phyloP scores from a whole-genome alignment of 2,329 filamentous ascomycete species.

The Cadophora malorum region DNA sequence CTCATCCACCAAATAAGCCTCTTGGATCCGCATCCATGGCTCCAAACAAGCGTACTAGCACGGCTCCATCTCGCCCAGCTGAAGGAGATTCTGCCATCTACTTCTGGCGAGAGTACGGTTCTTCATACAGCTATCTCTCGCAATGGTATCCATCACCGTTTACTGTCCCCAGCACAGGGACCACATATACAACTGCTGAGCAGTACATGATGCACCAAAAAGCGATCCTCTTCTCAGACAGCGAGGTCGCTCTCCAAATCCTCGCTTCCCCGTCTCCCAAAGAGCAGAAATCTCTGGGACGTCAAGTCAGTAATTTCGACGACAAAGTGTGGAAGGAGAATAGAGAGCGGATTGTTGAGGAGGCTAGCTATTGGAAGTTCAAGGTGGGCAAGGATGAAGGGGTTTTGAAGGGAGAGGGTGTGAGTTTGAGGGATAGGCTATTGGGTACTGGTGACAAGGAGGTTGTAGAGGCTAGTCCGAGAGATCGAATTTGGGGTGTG shows the following conservation, averaged over 20 bases:
- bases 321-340: slow-evolving; percentile 57
- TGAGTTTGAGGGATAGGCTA: slow-evolving; percentile 54
- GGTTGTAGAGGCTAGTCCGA: slow-evolving; percentile 66
- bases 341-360: slow-evolving; percentile 60
- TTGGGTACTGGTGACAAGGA: slow-evolving; percentile 64
- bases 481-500: slow-evolving; percentile 70
- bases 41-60: slow-evolving; percentile 3
- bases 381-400: slow-evolving; percentile 47
- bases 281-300: slow-evolving; percentile 60
- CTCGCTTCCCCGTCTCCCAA: slow-evolving; percentile 54
- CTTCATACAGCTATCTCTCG: slow-evolving; percentile 59
- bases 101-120: slow-evolving; percentile 34
- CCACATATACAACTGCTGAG: slow-evolving; percentile 59
- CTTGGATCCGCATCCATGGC: neutral
- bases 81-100: slow-evolving; percentile 26
- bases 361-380: slow-evolving; percentile 67
- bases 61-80: neutral
- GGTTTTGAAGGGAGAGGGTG: slow-evolving; percentile 35
- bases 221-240: slow-evolving; percentile 56
- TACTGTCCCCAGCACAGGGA: slow-evolving; percentile 44
- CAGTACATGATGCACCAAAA: slow-evolving; percentile 61
- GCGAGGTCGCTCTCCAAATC: slow-evolving; percentile 53
- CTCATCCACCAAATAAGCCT: neutral
- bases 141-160: slow-evolving; percentile 67
- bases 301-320: slow-evolving; percentile 60